Evolutionary conservation across 768 basidiomycete genomes (phyloP), one percentile per base, ranked within the genome.

Genomic region (Postia placenta): DNA sequence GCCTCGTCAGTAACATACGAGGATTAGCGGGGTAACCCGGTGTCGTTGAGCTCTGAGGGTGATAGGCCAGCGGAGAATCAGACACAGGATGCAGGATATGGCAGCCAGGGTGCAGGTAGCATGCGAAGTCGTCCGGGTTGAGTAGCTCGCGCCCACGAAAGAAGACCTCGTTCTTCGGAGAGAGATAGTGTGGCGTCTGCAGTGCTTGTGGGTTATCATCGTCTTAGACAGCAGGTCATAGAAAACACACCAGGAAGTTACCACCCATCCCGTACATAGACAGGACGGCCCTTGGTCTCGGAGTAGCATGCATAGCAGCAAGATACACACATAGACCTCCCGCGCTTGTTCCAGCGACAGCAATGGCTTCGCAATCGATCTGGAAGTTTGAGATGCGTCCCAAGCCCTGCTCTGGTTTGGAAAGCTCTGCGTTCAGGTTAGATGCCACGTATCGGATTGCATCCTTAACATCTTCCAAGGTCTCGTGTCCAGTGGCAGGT

Each of bases 261-360:
- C 82, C 83, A n/a, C 81, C 81, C 71, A 79, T 74, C 0, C 76
- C 81, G 61, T 84, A 85, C 55, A 85, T 52, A 0, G 76, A 78
- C 0, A 85, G 54, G 2, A 84, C 48, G 0, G 74, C 81, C 49
- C 67, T 75, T 0, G 81, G 81, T 47, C 70, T 76, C 0, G 81
- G 82, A 0, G 56, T 50, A 4, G 72, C 76, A 56, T 83, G 74
- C 28, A 74, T 65, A 9, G 75, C 80, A 15, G 80, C 77, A 11
- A 85, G 69, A 56, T 81, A 83, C 1, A 80, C 79, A 51, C 81
- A 81, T n/a, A 77, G 63, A 1, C 79, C 81, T 9, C 84, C 84
- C 0, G 80, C 76, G 52, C 81, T 83, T 12, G 72, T 69, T 0
- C 83, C 85, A 3, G 74, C 66, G 2, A 79, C 80, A 0, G 71